Base-by-base conservation (phyloP, 805 yeast genomes). In the Saccharomyces paradoxus region DNA sequence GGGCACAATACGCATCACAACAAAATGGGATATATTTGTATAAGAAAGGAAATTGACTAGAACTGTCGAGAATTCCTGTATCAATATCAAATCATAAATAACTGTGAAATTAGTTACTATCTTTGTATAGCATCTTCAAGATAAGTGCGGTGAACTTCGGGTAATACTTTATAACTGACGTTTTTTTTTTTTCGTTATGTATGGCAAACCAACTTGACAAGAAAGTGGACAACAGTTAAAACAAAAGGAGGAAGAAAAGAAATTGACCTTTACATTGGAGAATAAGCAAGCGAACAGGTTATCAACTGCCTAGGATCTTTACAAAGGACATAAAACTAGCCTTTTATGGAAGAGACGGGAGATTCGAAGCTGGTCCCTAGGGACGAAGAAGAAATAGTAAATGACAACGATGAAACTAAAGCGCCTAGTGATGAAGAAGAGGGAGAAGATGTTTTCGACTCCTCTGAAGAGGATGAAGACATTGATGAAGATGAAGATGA, bases 401-500 rank as follows among this genome's bases (percentile, higher is more conserved):
- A 71, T 41, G 73, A 69, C 48, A 76, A 72, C 26, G 76, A 72
- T 53, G 78, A 72, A 51, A 71, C 63, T 26, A 59, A 58, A 27
- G 68, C 67, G 17, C 76, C 68, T 61, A 74, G 70, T 53, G 73
- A 68, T 30, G 78, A 72, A 56, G 78, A 73, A 49, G 77, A 71
- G 55, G 81, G 77, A 46, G 80, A 76, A 50, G 78, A 74, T 57
- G 73, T 74, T 6, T 78, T 79, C 57, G 94, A 87, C 61, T 87
- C 95, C 9, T 86, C 94, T 12, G 95, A 87, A 53, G 97, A 91
- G 57, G 97, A 90, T 46, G 96, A 87, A 7, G 96, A 88, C 30
- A 74, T 73, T 41, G 91, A 85, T 49, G 96, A 89, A 30, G 96
- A 90, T 65, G 97, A 87, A 64, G 97, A 91, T 60, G 97, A 91